A percentile compares a stretch with the other conserved stretches of the same genome.
phyloP scores from a whole-genome alignment of 192 early-diverging fungal genomes.

The Cetraspora pellucida region DNA sequence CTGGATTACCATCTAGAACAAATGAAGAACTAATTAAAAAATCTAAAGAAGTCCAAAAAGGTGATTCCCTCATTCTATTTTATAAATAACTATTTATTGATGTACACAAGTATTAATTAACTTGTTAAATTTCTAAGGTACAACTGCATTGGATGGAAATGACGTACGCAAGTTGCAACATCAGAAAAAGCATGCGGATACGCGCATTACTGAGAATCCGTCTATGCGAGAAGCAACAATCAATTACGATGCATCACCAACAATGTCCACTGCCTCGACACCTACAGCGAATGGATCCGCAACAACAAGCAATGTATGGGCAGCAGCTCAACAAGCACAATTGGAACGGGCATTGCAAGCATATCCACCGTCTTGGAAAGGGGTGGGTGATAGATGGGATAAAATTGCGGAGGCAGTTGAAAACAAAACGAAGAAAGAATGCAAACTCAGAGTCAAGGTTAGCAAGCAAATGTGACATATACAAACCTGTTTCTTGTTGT shows the following conservation, averaged over 20 bases:
- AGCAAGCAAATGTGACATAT: neutral
- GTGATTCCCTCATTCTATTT: slow-evolving; percentile 18
- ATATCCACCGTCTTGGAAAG: slow-evolving; percentile 60
- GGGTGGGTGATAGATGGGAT: slow-evolving; percentile 66
- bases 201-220: slow-evolving; percentile 37
- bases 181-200: slow-evolving; percentile 40
- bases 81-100: neutral
- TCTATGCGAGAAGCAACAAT: slow-evolving; percentile 48
- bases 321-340: slow-evolving; percentile 52
- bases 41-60: slow-evolving; percentile 70
- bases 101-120: neutral
- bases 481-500: neutral
- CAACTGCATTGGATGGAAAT: slow-evolving; percentile 39
- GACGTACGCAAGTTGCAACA: slow-evolving; percentile 47
- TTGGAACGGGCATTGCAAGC: slow-evolving; percentile 61
- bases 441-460: slow-evolving; percentile 65
- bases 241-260: slow-evolving; percentile 45
- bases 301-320: slow-evolving; percentile 46
- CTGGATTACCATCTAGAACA: slow-evolving; percentile 57
- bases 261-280: neutral
- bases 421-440: slow-evolving; percentile 65
- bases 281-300: neutral
- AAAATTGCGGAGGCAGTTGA: slow-evolving; percentile 60
- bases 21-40: slow-evolving; percentile 75
- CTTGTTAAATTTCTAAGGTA: slow-evolving; percentile 29